Evolutionary conservation across 2,329 filamentous ascomycete genomes (phyloP), one percentile per base, ranked within the genome.

Genomic region (Cercospora sp.): DNA sequence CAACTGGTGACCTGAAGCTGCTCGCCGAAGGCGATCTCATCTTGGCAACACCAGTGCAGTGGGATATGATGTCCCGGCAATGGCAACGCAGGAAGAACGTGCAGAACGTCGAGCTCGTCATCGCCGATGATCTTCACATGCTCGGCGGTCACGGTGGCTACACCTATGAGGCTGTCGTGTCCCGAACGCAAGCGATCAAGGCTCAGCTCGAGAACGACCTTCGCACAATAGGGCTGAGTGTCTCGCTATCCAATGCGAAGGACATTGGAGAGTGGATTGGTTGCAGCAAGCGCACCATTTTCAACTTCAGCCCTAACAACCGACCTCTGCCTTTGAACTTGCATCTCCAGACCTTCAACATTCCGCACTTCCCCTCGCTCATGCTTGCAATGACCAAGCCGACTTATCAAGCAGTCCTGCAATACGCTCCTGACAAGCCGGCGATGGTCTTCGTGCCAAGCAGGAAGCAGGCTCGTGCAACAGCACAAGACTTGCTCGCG

Each of bases 311-410:
- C 75, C 95, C 95, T 2, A 91, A 94, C 76, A 90, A 94, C 69
- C 90, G 96, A 66, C 91, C 93, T 1, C 89, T 97, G 18, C 94
- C 94, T 24, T 83, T 99, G 34, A 94, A 98, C 79, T 87, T 99
- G 66, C 93, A 97, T 78, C 91, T 99, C 59, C 95, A 99, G 80
- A 94, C 94, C 1, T 99, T 95, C 82, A 92, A 90, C 30, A 97
- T 97, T 69, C 93, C 96, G 58, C 96, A 99, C 78, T 97, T 97
- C 82, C 96, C 95, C 3, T 98, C 95, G 10, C 86, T 99, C 49
- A 99, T 99, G 95, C 87, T 99, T 73, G 94, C 95, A 13, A 99
- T 99, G 95, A 93, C 94, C 16, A 94, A 96, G 80, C 96, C 96
- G 21, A 90, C 93, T 1, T 98, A 97, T 79, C 85, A 92, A 69